These are phyloP conservation scores for Talaromyces nanjingensis DNA, from an alignment of 495 filamentous ascomycete species.

Conservation along the genomic window DNA sequence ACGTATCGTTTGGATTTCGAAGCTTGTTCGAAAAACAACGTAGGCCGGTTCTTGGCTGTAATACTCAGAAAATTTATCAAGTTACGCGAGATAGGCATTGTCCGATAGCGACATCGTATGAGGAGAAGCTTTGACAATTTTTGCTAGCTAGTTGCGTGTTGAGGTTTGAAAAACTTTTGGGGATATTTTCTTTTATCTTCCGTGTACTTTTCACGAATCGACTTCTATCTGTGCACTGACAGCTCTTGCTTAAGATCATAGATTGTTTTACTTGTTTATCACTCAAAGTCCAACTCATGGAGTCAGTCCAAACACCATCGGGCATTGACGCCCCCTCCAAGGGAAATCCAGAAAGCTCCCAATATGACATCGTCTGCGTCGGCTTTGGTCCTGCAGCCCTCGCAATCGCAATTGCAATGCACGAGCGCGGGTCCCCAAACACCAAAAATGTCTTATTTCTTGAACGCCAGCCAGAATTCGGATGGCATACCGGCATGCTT, in stretches of 20 bases:
- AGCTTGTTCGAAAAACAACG: neutral
- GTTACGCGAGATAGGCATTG: neutral
- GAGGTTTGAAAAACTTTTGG: neutral
- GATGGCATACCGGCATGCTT: constrained; percentile 94
- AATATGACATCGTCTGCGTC: constrained; percentile 77
- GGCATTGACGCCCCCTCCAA: neutral
- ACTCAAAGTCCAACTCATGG: neutral
- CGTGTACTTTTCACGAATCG: neutral
- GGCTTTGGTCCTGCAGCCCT: constrained; percentile 92
- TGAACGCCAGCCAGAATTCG: constrained; percentile 75
- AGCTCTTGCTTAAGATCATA: neutral
- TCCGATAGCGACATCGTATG: neutral
- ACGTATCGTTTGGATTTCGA: neutral
- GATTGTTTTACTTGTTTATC: neutral
- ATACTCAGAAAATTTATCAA: neutral
- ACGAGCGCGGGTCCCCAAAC: constrained; percentile 45
- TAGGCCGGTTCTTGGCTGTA: neutral
- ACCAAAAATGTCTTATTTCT: constrained; percentile 71
- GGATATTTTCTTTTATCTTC: neutral
- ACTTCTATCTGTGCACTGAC: neutral
- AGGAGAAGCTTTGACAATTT: neutral
- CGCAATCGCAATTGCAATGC: constrained; percentile 83
- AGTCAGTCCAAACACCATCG: neutral
- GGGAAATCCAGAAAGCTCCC: neutral
- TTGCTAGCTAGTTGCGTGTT: neutral